These are phyloP conservation scores for Xylariomycetidae sp. DNA, from an alignment of 2,329 filamentous ascomycete species.

Conservation along the genomic window DNA sequence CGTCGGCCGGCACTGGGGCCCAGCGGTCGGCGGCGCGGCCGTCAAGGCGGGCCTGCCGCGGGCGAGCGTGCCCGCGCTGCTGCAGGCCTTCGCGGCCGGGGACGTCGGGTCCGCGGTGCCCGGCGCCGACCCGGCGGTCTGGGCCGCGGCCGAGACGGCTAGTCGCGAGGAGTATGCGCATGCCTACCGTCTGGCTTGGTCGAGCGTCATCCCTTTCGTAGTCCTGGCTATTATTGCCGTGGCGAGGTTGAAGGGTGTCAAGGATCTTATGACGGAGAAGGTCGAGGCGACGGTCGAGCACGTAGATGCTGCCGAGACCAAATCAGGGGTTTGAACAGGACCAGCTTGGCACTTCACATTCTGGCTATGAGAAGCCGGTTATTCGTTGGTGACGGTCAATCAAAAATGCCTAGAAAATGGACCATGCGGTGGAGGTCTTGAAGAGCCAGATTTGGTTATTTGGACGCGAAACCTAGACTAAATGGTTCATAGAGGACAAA, in stretches of 20 bases:
- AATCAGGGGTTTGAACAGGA: too few species aligned
- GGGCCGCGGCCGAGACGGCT: constrained; percentile 31
- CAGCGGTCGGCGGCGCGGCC: constrained; percentile 35
- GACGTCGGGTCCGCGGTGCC: constrained; percentile 15
- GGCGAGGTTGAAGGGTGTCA: constrained; percentile 38
- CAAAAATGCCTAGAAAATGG: too few species aligned
- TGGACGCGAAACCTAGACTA: too few species aligned
- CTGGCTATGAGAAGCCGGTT: too few species aligned
- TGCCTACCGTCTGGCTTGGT: constrained; percentile 44
- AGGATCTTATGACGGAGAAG: constrained; percentile 47
- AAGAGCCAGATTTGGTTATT: too few species aligned
- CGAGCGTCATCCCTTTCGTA: constrained; percentile 45
- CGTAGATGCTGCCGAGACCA: constrained; percentile 8
- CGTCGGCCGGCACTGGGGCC: constrained; percentile 32
- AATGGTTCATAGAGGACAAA: too few species aligned
- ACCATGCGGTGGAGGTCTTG: too few species aligned
- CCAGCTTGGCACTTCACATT: too few species aligned
- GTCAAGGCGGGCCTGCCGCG: constrained; percentile 35
- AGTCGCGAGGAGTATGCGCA: constrained; percentile 39
- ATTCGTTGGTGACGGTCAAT: too few species aligned
- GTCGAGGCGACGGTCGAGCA: constrained; percentile 46
- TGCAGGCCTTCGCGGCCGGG: constrained; percentile 34
- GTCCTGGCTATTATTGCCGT: constrained; percentile 40
- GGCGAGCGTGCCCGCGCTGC: constrained; percentile 29
- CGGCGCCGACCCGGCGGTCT: constrained; percentile 32